Base-by-base conservation (phyloP, 257 asterid genomes). In the Solanum bulbocastanum region DNA sequence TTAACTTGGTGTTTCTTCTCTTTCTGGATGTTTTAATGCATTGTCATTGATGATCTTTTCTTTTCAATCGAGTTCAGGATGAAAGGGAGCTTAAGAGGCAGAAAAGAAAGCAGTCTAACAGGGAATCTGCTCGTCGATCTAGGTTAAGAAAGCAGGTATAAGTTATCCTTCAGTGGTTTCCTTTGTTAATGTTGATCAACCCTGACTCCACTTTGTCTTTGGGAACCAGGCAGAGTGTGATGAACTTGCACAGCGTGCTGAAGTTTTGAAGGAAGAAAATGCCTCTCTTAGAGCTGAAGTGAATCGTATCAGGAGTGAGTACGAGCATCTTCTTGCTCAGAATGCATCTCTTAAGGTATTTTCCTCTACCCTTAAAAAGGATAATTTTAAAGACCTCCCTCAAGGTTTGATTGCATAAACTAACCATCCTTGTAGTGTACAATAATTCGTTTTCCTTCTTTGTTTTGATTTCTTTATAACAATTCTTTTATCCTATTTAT, bases 101-200 rank as follows among this genome's bases (percentile, higher is more conserved):
- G 93, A 94, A 91, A 94, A 93, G 97, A 90, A 94, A 96, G 91
- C 99, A 93, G 92, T 95, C 98, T 18, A 95, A 95, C 88, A 90
- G 98, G 93, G 98, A 95, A 92, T 96, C 98, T 86, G 98, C 98
- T 87, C 98, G 97, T 22, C 91, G 98, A 46, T 96, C 98, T 85
- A 93, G 98, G 91, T 90, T 93, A 90, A 96, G 98, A 88, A 95
- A 95, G 90, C 98, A 96, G 98, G 99, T 96, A 88, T 30, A 18
- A 33, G 22, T 46, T 86, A 42, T 27, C 82, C 37, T 36, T 84
- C 69, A 58, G 86, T 32, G 76, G 58, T 68, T 73, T 78, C 58
- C 79, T 85, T 44, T 42, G 56, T 42, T 27, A 33, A 69, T 62
- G 40, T 23, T 30, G 25, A 37, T 37, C 42, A 71, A 71, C 37